Evolutionary conservation across 2,329 filamentous ascomycete genomes (phyloP).

Genomic region (Cladorrhinum sp.): DNA sequence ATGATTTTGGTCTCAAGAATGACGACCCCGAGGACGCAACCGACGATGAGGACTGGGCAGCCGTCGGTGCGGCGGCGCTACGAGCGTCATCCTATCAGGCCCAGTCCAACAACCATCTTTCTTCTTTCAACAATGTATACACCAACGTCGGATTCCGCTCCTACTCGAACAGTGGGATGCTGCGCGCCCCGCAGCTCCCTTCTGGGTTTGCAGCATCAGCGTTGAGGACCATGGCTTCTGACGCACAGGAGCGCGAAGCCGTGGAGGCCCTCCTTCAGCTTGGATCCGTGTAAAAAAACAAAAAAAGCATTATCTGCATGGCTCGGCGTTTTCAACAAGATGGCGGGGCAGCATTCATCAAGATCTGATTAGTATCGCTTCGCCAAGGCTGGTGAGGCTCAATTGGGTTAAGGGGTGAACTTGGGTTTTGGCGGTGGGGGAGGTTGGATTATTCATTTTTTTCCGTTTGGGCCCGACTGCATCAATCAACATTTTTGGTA

Average conservation of each 20-base stretch:
- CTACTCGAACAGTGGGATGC: constrained; percentile 52
- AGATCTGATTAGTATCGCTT: constrained; percentile 8
- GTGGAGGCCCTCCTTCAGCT: constrained; percentile 78
- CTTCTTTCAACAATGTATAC: constrained; percentile 49
- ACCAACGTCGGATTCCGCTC: constrained; percentile 43
- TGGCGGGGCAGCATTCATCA: constrained; percentile 18
- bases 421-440: neutral
- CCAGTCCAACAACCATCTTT: constrained; percentile 50
- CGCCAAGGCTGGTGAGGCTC: neutral
- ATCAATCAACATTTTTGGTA: constrained; percentile 2
- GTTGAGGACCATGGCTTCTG: constrained; percentile 48
- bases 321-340: constrained; percentile 47
- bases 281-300: constrained; percentile 66
- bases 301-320: constrained; percentile 41
- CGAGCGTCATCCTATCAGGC: constrained; percentile 64
- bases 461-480: constrained; percentile 4
- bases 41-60: constrained; percentile 94
- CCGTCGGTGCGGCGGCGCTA: constrained; percentile 81
- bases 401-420: constrained; percentile 1
- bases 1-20: constrained; percentile 63
- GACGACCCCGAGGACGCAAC: constrained; percentile 83
- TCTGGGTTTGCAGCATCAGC: constrained; percentile 52
- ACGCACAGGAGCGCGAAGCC: constrained; percentile 75
- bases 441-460: neutral
- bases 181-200: constrained; percentile 50